Base-by-base conservation (phyloP, 768 basidiomycete genomes). In the Podaxis sp. region DNA sequence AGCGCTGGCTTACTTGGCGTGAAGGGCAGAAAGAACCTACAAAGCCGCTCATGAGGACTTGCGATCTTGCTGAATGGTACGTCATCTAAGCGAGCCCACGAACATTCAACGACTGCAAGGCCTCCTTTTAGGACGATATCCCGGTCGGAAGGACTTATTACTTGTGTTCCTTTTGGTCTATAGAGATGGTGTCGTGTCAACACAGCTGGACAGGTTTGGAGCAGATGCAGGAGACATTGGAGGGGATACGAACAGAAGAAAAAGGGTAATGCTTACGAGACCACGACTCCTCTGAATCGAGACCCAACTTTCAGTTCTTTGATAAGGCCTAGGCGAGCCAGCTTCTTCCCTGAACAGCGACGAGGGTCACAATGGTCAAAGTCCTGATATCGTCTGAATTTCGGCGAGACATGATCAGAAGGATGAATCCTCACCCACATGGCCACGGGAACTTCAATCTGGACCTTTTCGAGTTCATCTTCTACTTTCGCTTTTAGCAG, bases 361-460 rank as follows among this genome's bases (percentile, higher is more conserved):
- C 88, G 88, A 0, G 96, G 96, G 73, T 99, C 96, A 71, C 97
- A 99, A 72, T 99, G 97, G 72, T 92, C 90, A 75, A 99, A 98
- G 72, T 99, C 96, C 95, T 96, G 61, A n/a, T 28, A n/a, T 26
- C 37, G 37, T 56, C 59, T 10, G 44, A 66, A 56, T 24, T 62
- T 56, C 36, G 20, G 28, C 53, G 20, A 5, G 12, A 51, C 51
- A 15, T 24, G 40, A 48, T 44, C 50, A 56, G 4, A 24, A 37
- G 36, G 61, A 33, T 28, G 12, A 53, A 10, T n/a, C 54, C 95
- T 75, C 62, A 90, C 95, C 96, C 96, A 98, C 96, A 98, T 98
- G 38, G 93, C 95, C 3, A 97, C 88, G 2, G 94, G 93, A 11
- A 97, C 86, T 20, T 82, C 76, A 41, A 86, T 85, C 44, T 66